phyloP scores from a whole-genome alignment of 2,329 filamentous ascomycete species.

The Botryotinia convoluta region DNA sequence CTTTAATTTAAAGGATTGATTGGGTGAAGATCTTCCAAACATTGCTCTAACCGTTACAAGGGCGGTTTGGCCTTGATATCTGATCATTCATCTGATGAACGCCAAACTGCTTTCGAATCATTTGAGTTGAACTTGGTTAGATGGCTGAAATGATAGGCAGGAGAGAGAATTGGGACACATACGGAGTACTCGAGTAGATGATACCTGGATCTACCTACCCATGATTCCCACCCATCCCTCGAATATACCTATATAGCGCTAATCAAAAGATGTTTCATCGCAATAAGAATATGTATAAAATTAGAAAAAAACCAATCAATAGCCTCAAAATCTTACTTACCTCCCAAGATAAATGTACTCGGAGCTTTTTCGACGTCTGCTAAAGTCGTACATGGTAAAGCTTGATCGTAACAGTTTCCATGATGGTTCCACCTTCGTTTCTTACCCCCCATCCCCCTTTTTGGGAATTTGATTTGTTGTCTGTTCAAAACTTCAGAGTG shows the following conservation, averaged over 20 bases:
- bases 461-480: not conserved
- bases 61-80: not conserved
- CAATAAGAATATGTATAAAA: not conserved
- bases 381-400: not conserved
- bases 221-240: not conserved
- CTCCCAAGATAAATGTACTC: not conserved
- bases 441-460: not conserved
- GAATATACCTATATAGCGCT: not conserved
- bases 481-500: not conserved
- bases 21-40: slow-evolving; percentile 4
- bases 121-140: not conserved
- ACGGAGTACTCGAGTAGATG: not conserved
- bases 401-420: not conserved
- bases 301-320: not conserved
- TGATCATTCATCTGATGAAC: slow-evolving; percentile 6
- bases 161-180: not conserved
- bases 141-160: not conserved
- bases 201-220: not conserved
- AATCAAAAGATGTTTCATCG: not conserved
- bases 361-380: not conserved
- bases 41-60: slow-evolving; percentile 1
- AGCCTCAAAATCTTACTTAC: not conserved
- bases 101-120: not conserved
- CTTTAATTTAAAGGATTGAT: not conserved
- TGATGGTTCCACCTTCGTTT: not conserved